Evolutionary conservation across 75 land plant species (phyloP).

Genomic region (Sequoia sempervirens): DNA sequence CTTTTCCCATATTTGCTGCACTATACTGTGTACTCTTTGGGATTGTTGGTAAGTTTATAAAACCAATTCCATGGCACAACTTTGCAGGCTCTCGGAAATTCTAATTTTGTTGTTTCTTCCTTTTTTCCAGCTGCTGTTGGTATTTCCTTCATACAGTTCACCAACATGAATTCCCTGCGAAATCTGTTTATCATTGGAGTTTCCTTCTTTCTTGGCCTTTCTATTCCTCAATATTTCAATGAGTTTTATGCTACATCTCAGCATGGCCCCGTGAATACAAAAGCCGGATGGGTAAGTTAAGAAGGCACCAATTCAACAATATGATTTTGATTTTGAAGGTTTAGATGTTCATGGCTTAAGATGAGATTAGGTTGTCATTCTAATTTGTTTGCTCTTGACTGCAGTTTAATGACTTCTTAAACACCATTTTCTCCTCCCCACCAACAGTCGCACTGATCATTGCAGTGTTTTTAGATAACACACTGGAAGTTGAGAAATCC

Average conservation of each 20-base stretch:
- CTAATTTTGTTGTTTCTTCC: background rate
- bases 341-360: background rate
- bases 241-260: constrained; percentile 48
- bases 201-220: constrained; percentile 86
- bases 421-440: constrained; percentile 74
- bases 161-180: constrained; percentile 89
- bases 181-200: constrained; percentile 81
- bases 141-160: constrained; percentile 85
- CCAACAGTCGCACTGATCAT: constrained; percentile 70
- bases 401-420: constrained; percentile 89
- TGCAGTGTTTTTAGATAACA: constrained; percentile 81
- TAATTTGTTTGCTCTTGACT: constrained; percentile 6
- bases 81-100: background rate
- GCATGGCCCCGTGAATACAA: constrained; percentile 79
- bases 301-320: background rate
- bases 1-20: constrained; percentile 85
- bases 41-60: constrained; percentile 58
- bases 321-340: background rate
- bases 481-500: constrained; percentile 67
- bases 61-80: background rate
- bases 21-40: constrained; percentile 89
- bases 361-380: background rate
- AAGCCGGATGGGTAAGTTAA: constrained; percentile 81
- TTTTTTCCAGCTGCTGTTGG: constrained; percentile 73
- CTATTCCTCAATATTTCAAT: constrained; percentile 81